Percentiles rank a stretch among this genome's conserved stretches.
These are phyloP conservation scores for Hanseniaspora singularis DNA, from an alignment of 805 yeast genomes.

Conservation along the genomic window DNA sequence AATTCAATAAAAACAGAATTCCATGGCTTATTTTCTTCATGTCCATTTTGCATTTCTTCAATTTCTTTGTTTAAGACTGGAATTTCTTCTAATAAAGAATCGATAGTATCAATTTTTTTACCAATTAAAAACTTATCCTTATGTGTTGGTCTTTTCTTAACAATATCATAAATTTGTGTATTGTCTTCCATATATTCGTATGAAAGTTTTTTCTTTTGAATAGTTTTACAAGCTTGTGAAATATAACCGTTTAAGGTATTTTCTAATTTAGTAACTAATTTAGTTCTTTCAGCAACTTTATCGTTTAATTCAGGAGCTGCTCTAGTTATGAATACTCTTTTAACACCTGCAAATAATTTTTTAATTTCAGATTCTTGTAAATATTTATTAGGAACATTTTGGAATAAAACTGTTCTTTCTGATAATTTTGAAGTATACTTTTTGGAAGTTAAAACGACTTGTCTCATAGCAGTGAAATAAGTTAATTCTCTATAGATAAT, in stretches of 20 bases:
- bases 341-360: slow-evolving; percentile 72
- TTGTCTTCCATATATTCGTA: slow-evolving; percentile 5
- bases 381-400: slow-evolving; percentile 65
- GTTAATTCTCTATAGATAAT: slow-evolving; percentile 72
- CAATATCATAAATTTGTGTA: slow-evolving; percentile 36
- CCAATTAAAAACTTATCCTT: slow-evolving; percentile 37
- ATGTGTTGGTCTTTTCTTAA: slow-evolving; percentile 57
- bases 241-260: slow-evolving; percentile 48
- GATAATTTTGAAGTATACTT: slow-evolving; percentile 61
- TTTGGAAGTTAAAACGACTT: slow-evolving; percentile 70
- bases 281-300: slow-evolving; percentile 48
- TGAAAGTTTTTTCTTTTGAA: slow-evolving; percentile 51
- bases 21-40: slow-evolving; percentile 44
- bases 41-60: slow-evolving; percentile 40
- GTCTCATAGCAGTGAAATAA: slow-evolving; percentile 63
- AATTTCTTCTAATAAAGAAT: slow-evolving; percentile 44
- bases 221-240: slow-evolving; percentile 46
- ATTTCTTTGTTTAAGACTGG: slow-evolving; percentile 49
- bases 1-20: slow-evolving; percentile 73
- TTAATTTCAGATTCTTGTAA: slow-evolving; percentile 61
- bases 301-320: slow-evolving; percentile 39
- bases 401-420: slow-evolving; percentile 73
- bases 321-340: slow-evolving; percentile 68
- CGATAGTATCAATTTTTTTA: slow-evolving; percentile 51
- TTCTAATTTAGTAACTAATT: slow-evolving; percentile 53